Base-by-base conservation (phyloP, 2,329 filamentous ascomycete species). In the Pleurostoma richardsiae region DNA sequence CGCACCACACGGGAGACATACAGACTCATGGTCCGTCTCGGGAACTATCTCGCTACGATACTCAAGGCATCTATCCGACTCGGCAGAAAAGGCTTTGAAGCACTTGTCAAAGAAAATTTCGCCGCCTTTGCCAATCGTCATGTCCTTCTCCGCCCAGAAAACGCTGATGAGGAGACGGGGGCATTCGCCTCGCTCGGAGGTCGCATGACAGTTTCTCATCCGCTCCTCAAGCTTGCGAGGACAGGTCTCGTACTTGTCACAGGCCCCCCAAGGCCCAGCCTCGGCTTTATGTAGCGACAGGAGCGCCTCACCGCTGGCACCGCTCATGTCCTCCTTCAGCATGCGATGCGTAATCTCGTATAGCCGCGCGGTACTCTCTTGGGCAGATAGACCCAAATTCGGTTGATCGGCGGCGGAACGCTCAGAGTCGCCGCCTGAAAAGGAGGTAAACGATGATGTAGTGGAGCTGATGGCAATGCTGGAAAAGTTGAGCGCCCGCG, bases 241-340 rank as follows among this genome's bases (percentile, higher is more conserved):
- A 19, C 28, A 47, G 28, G n/a, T 40, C 30, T 33, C 39, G 41
- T 50, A 52, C 26, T 45, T 30, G 4, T 52, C 48, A 29, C 48
- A 50, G 4, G 19, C 42, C 3, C 49, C 42, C 49, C 49, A 51
- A 11, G 40, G 39, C 19, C 42, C 47, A 10, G 52, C 53, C 54
- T 7, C 39, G 29, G 42, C 49, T 51, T 41, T 53, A 42, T 31
- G 57, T 44, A 64, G 43, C 40, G 57, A 60, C 8, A 60, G 41
- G 28, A 57, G 48, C 11, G 57, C 56, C 36, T 63, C 57, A 29
- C 58, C 57, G 41, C 61, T 63, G 2, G 43, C 51, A 2, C 61
- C 61, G 8, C 42, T 50, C 5, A 52, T 55, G 31, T 54, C 50
- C 36, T 64, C 60, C 6, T 41, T 48, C 42, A 59, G 60, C 7